Base-by-base conservation (phyloP, 2,329 filamentous ascomycete genomes). In the Xylaria sp. region DNA sequence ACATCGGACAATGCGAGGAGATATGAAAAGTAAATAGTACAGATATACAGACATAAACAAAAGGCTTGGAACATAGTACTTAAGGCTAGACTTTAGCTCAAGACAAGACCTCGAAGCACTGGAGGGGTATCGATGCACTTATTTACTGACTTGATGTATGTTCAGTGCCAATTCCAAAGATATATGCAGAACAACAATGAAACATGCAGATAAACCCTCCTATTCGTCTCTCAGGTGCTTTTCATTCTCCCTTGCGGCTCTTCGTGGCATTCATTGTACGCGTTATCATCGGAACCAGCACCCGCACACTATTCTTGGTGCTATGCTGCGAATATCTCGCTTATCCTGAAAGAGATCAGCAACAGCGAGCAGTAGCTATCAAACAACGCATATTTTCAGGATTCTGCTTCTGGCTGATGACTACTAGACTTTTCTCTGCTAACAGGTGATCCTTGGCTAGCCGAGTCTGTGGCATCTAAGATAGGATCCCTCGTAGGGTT, bases 121-220 rank as follows among this genome's bases (percentile, higher is more conserved):
- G 75, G 73, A 42, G 27, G 57, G 42, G 37, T 32, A 53, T 13
- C 18, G 47, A 48, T 48, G 29, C 54, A 48, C 47, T 37, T 27
- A 29, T 53, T 13, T 27, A 32, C 50, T 35, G 18, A 27, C n/a
- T 58, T 4, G 51, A 10, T 55, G 29, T 40, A 32, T 27, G 21
- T 48, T 65, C 29, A 57, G 42, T 50, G 32, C 42, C 21, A 23
- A 18, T 40, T 35, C 21, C 27, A 25, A 47, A 21, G 47, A 65
- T 42, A 40, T 50, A 62, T 57, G 57, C 62, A 51, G 16, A 25
- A 50, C 29, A 60, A 57, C 12, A 60, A 57, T 51, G 40, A 48
- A 29, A 42, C 29, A 48, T 53, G 25, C 8, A 27, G 3, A 53
- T 42, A 35, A 50, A 44, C 40, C 10, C 35, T 50, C 35, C 27